Percentiles rank a stretch among this genome's conserved stretches.
Evolutionary conservation across 2,329 filamentous ascomycete species (phyloP).

Genomic region (Seiridium unicorne): DNA sequence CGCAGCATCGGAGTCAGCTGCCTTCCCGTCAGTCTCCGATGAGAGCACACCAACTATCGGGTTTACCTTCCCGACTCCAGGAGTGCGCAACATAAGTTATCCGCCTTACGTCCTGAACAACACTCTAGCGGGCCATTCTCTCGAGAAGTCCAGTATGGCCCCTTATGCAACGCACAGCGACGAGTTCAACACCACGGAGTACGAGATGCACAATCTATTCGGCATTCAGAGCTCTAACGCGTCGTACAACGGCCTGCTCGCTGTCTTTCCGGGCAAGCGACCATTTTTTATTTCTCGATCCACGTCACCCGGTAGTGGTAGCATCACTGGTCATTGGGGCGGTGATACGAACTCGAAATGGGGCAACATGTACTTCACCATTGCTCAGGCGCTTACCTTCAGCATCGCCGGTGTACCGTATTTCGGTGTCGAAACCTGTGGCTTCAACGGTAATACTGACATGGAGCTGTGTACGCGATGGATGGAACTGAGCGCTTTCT

Average conservation of each 20-base stretch:
- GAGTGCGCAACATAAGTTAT: slow-evolving; percentile 65
- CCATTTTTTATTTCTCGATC: slow-evolving; percentile 86
- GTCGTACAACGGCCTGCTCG: slow-evolving; percentile 68
- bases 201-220: slow-evolving; percentile 81
- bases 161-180: slow-evolving; percentile 66
- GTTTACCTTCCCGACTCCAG: slow-evolving; percentile 48
- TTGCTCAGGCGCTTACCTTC: slow-evolving; percentile 75
- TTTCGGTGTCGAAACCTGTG: slow-evolving; percentile 71
- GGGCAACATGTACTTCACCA: slow-evolving; percentile 73
- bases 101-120: slow-evolving; percentile 79
- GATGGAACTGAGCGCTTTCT: slow-evolving; percentile 73
- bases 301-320: slow-evolving; percentile 75
- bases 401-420: slow-evolving; percentile 74
- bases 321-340: slow-evolving; percentile 77
- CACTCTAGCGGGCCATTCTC: slow-evolving; percentile 58
- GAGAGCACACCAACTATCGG: slow-evolving; percentile 54
- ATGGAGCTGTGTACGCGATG: slow-evolving; percentile 71
- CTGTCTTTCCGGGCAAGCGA: slow-evolving; percentile 64
- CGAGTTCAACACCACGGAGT: slow-evolving; percentile 61
- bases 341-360: slow-evolving; percentile 74
- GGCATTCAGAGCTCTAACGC: slow-evolving; percentile 75
- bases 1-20: slow-evolving; percentile 26
- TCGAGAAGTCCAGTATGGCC: slow-evolving; percentile 28
- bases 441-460: slow-evolving; percentile 66
- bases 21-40: slow-evolving; percentile 31